phyloP scores from a whole-genome alignment of 2,329 filamentous ascomycete genomes.

The Paracamarosporium sp. region DNA sequence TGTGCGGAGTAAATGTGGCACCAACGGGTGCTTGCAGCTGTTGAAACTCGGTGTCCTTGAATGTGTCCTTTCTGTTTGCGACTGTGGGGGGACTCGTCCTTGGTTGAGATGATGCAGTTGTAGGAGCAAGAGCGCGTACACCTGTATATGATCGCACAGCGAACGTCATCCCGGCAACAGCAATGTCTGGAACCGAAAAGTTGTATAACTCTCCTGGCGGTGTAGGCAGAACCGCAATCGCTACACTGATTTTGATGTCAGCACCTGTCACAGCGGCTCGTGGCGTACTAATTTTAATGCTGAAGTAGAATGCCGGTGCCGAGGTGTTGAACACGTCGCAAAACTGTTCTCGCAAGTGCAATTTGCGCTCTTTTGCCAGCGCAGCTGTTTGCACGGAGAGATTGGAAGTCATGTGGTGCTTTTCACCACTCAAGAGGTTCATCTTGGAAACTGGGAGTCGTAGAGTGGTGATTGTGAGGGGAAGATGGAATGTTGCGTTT shows the following conservation, averaged over 20 bases:
- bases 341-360: constrained; percentile 16
- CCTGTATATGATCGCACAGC: constrained; percentile 17
- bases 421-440: not conserved
- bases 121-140: constrained; percentile 8
- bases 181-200: constrained; percentile 21
- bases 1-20: constrained; percentile 12
- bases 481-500: constrained; percentile 11
- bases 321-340: constrained; percentile 15
- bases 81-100: not conserved
- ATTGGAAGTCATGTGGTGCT: not conserved
- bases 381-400: constrained; percentile 15
- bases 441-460: constrained; percentile 10
- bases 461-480: constrained; percentile 16
- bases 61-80: not conserved
- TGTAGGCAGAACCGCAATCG: constrained; percentile 13
- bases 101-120: not conserved
- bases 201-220: constrained; percentile 20
- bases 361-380: constrained; percentile 9
- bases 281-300: constrained; percentile 3
- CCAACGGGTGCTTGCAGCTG: not conserved
- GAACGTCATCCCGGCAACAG: constrained; percentile 5
- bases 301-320: constrained; percentile 20
- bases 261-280: constrained; percentile 15
- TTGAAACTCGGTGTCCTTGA: constrained; percentile 13
- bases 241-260: constrained; percentile 7